Evolutionary conservation across 2,329 filamentous ascomycete species (phyloP).

Genomic region (Coniochaeta sp.): DNA sequence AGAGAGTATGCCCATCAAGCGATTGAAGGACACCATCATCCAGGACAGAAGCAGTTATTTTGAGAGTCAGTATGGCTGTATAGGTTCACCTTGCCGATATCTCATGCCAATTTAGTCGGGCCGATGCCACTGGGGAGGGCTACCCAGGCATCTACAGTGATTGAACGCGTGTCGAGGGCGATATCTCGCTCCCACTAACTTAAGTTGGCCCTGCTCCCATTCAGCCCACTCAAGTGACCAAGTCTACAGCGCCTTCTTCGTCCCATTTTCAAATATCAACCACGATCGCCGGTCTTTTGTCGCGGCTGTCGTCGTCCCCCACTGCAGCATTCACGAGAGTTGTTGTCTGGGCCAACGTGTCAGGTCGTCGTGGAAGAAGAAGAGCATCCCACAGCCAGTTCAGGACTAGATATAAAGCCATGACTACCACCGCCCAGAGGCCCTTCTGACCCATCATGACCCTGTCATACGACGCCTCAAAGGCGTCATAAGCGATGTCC

Average conservation of each 20-base stretch:
- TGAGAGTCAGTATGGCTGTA: too few species aligned
- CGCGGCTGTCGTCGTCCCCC: constrained; percentile 8
- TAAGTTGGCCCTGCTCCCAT: too few species aligned
- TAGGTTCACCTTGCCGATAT: too few species aligned
- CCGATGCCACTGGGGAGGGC: too few species aligned
- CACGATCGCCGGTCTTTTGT: constrained; percentile 4
- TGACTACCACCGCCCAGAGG: constrained; percentile 5
- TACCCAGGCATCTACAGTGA: too few species aligned
- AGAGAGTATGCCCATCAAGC: constrained; percentile 66
- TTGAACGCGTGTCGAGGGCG: too few species aligned
- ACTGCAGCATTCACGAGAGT: constrained; percentile 10
- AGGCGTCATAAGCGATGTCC: constrained; percentile 7
- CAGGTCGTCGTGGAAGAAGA: constrained; percentile 5
- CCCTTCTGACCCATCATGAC: constrained; percentile 3
- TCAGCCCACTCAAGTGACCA: neutral
- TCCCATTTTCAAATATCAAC: constrained; percentile 1
- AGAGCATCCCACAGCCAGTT: neutral
- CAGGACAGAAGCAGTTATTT: too few species aligned
- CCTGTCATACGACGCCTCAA: constrained; percentile 6
- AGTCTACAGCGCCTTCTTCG: neutral
- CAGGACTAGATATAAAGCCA: neutral
- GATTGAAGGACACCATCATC: constrained; percentile 63
- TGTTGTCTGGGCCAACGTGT: neutral
- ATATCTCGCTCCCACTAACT: too few species aligned
- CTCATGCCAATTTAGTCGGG: too few species aligned